Percentiles rank a stretch among this genome's conserved stretches.
phyloP scores from a whole-genome alignment of 768 basidiomycete species.

The Stropharia rugosoannulata region DNA sequence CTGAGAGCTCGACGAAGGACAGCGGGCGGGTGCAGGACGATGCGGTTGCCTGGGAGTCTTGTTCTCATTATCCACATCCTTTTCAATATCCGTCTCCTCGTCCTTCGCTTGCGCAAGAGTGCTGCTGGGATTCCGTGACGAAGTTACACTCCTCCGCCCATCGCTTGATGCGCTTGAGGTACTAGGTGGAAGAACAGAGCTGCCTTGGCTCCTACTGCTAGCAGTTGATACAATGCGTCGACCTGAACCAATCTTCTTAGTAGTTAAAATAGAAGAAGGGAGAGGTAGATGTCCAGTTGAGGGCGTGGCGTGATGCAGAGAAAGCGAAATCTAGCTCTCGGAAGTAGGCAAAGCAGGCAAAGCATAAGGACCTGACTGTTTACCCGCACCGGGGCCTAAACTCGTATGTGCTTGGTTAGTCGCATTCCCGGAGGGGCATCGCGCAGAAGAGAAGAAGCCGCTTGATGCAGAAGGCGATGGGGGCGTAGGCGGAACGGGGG shows the following conservation, averaged over 20 bases:
- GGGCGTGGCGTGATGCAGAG: constrained; percentile 10
- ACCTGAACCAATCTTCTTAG: neutral
- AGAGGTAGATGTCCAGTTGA: neutral
- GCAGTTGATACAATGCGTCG: constrained; percentile 10
- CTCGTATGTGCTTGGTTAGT: neutral
- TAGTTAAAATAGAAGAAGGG: neutral
- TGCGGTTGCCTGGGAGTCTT: neutral
- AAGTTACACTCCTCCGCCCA: neutral
- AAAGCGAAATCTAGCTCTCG: constrained; percentile 15
- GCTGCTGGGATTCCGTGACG: constrained; percentile 3
- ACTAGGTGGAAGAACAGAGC: constrained; percentile 15
- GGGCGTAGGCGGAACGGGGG: too few species aligned
- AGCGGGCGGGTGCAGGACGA: neutral
- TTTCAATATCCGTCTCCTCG: neutral
- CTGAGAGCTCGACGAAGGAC: neutral
- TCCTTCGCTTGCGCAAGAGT: neutral
- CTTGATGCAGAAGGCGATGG: neutral
- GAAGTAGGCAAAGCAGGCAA: constrained; percentile 16
- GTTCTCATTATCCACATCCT: neutral
- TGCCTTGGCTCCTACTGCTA: constrained; percentile 12
- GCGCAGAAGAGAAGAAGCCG: neutral
- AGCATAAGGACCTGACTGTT: constrained; percentile 12
- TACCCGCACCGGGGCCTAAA: neutral
- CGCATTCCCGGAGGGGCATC: neutral
- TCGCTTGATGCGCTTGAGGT: neutral